Evolutionary conservation across 306 rosid genomes (phyloP).

Genomic region (Sindora glabra): DNA sequence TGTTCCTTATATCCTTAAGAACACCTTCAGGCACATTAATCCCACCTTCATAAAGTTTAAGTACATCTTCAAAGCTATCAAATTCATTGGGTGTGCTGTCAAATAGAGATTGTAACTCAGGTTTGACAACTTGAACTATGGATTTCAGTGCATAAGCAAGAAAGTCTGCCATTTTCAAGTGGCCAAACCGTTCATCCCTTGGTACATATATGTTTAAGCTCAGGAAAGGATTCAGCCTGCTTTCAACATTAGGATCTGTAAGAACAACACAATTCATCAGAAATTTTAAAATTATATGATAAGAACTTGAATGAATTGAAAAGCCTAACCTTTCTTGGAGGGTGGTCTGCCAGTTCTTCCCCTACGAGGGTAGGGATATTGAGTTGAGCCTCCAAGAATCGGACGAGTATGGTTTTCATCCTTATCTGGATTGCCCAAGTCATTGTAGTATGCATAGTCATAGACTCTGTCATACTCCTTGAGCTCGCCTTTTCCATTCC

Average conservation of each 20-base stretch:
- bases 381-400: conserved; percentile 52
- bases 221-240: conserved; percentile 30
- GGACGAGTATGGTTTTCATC: conserved; percentile 45
- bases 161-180: conserved; percentile 71
- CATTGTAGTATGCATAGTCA: conserved; percentile 66
- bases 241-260: conserved; percentile 59
- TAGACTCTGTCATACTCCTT: conserved; percentile 73
- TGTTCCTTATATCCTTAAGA: conserved; percentile 34
- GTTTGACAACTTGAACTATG: conserved; percentile 49
- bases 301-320: background rate
- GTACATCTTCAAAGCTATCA: conserved; percentile 59
- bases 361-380: conserved; percentile 80
- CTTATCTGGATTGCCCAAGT: conserved; percentile 53
- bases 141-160: conserved; percentile 70
- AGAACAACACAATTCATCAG: background rate
- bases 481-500: conserved; percentile 54
- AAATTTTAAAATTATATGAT: background rate
- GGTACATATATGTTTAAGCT: conserved; percentile 76
- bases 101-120: conserved; percentile 46
- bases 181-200: conserved; percentile 71
- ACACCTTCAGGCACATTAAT: conserved; percentile 39
- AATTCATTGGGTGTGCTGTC: conserved; percentile 53
- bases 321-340: conserved; percentile 37
- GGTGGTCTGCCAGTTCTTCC: conserved; percentile 72
- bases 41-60: conserved; percentile 64